Evolutionary conservation across 202 grass and related monocot species (phyloP).

Genomic region (Zoysia matrella): DNA sequence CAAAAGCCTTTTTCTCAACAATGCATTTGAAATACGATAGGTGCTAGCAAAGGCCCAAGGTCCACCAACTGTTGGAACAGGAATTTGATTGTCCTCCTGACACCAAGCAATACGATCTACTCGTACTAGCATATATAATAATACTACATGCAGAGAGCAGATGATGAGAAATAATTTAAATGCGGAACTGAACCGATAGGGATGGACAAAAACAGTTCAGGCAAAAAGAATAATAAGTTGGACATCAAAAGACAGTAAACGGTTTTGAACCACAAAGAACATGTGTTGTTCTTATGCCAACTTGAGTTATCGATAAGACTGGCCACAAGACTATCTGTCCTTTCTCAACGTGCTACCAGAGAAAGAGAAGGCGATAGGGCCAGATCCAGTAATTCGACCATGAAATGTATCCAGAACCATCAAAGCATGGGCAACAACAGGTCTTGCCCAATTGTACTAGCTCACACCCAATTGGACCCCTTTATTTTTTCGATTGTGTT

Average conservation of each 20-base stretch:
- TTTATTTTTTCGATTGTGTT: slow-evolving; percentile 8
- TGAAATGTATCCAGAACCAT: slow-evolving; percentile 45
- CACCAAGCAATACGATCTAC: not conserved
- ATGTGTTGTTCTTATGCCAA: not conserved
- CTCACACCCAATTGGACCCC: slow-evolving; percentile 21
- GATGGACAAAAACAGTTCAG: not conserved
- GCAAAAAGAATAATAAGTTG: slow-evolving; percentile 29
- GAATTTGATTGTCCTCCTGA: slow-evolving; percentile 41
- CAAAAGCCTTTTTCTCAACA: slow-evolving; percentile 21
- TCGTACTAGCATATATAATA: not conserved
- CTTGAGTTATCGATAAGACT: slow-evolving; percentile 20
- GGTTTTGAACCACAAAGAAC: slow-evolving; percentile 28
- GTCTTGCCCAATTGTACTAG: slow-evolving; percentile 11
- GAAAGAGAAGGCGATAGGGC: slow-evolving; percentile 27
- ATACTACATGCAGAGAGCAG: not conserved
- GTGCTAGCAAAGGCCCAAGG: slow-evolving; percentile 26
- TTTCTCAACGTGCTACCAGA: not conserved
- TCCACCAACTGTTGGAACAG: slow-evolving; percentile 43
- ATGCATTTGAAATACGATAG: slow-evolving; percentile 32
- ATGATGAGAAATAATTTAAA: slow-evolving; percentile 14
- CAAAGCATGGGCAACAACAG: slow-evolving; percentile 52
- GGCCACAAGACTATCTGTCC: not conserved
- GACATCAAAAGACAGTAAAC: slow-evolving; percentile 19
- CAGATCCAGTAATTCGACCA: slow-evolving; percentile 39
- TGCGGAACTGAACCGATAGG: not conserved